phyloP scores from a whole-genome alignment of 225 moss, liverwort and hornwort genomes.

The Climacium dendroides region DNA sequence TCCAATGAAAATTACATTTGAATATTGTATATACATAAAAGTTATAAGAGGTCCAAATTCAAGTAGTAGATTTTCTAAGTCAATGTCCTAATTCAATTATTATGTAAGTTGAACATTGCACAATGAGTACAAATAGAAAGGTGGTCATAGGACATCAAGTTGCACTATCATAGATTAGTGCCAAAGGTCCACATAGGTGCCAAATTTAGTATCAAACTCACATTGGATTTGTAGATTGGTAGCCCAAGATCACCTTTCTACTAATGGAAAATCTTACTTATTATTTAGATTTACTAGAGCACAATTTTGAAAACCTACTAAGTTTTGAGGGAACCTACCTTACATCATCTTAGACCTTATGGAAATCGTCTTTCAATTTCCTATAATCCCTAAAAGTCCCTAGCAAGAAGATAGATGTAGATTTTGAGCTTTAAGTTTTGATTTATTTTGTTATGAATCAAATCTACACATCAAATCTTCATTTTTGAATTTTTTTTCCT shows the following conservation, averaged over 20 bases:
- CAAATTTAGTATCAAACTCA: not conserved
- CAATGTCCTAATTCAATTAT: not conserved
- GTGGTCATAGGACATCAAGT: accelerated
- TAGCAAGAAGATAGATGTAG: accelerated
- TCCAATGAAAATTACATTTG: accelerated
- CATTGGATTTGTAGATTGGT: not conserved
- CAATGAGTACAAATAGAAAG: not conserved
- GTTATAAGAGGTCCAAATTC: not conserved
- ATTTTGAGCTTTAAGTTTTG: not conserved
- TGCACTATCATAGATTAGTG: not conserved
- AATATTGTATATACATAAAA: too few species aligned
- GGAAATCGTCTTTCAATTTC: not conserved
- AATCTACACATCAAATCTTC: too few species aligned
- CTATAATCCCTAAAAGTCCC: too few species aligned
- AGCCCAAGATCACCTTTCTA: not conserved
- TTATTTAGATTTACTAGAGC: accelerated
- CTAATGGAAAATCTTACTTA: not conserved
- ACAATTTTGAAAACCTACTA: not conserved
- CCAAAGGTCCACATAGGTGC: accelerated
- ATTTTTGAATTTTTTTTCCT: too few species aligned
- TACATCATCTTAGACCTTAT: accelerated
- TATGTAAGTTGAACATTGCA: not conserved
- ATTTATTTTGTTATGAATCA: not conserved
- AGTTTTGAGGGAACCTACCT: not conserved
- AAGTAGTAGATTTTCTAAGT: not conserved